phyloP scores from a whole-genome alignment of 1,139 yeast species.

The Candida tunisiensis region DNA sequence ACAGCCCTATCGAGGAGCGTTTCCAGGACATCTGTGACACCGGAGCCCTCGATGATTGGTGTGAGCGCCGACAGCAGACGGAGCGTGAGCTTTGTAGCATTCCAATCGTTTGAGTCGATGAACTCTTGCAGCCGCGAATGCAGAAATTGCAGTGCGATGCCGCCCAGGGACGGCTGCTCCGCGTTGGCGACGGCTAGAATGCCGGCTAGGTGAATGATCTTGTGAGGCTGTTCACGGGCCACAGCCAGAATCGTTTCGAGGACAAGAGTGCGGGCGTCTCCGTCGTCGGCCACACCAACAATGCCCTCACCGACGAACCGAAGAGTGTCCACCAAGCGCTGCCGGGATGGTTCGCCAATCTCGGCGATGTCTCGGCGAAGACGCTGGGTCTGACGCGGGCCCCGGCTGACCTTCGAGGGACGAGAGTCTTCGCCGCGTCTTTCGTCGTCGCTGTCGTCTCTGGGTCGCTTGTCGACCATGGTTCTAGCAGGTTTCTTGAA shows the following conservation, averaged over 20 bases:
- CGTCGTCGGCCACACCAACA: conserved; percentile 32
- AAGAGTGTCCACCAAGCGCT: conserved; percentile 36
- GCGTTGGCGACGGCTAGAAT: conserved; percentile 54
- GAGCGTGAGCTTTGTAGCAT: conserved; percentile 48
- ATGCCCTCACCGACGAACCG: conserved; percentile 43
- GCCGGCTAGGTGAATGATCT: conserved; percentile 55
- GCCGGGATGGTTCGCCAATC: conserved; percentile 10
- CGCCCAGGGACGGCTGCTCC: conserved; percentile 50
- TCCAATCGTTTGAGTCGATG: conserved; percentile 37
- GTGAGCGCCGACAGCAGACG: conserved; percentile 53
- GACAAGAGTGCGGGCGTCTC: conserved; percentile 40
- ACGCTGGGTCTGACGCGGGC: too few species aligned
- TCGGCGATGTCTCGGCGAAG: conserved; percentile 8
- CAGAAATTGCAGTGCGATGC: conserved; percentile 50
- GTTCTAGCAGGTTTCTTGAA: too few species aligned
- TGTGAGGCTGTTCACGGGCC: conserved; percentile 80
- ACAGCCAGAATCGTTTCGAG: conserved; percentile 53
- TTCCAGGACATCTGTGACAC: conserved; percentile 33
- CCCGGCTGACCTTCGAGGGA: too few species aligned
- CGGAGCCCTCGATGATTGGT: conserved; percentile 38
- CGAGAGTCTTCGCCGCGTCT: too few species aligned
- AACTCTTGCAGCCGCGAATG: conserved; percentile 43
- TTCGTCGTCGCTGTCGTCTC: too few species aligned
- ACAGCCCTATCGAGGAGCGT: conserved; percentile 41
- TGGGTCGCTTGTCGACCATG: too few species aligned